phyloP scores from a whole-genome alignment of 2,329 filamentous ascomycete species.

The Madurella fahalii region DNA sequence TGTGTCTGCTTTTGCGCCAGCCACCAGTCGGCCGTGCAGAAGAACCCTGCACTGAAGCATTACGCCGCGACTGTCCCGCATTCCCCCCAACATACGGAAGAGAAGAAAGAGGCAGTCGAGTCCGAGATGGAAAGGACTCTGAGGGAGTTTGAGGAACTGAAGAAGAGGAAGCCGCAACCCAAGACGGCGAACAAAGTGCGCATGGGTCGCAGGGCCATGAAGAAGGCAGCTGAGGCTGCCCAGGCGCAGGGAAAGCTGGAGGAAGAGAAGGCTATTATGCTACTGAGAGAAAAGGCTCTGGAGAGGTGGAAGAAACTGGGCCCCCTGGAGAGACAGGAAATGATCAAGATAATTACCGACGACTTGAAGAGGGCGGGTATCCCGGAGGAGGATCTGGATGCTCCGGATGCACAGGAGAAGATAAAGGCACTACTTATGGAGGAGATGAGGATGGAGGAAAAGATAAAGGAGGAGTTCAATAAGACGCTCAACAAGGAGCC shows the following conservation, averaged over 20 bases:
- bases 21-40: background rate
- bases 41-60: background rate
- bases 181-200: background rate
- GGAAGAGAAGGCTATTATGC: background rate
- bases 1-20: background rate
- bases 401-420: background rate
- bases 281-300: background rate
- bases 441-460: background rate
- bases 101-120: background rate
- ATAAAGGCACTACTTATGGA: too few species aligned
- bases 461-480: constrained; percentile 1
- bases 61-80: background rate
- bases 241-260: background rate
- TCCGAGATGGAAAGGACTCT: background rate
- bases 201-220: background rate
- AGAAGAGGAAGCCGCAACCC: background rate
- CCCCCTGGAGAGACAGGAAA: background rate
- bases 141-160: background rate
- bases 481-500: background rate
- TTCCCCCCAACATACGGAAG: background rate
- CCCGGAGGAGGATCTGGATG: background rate
- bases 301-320: background rate
- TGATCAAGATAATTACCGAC: background rate
- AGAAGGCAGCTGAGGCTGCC: background rate
- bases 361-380: background rate